Conservation (phyloP, 495 filamentous ascomycete genomes). For the Jackrogersella minutella region DNA sequence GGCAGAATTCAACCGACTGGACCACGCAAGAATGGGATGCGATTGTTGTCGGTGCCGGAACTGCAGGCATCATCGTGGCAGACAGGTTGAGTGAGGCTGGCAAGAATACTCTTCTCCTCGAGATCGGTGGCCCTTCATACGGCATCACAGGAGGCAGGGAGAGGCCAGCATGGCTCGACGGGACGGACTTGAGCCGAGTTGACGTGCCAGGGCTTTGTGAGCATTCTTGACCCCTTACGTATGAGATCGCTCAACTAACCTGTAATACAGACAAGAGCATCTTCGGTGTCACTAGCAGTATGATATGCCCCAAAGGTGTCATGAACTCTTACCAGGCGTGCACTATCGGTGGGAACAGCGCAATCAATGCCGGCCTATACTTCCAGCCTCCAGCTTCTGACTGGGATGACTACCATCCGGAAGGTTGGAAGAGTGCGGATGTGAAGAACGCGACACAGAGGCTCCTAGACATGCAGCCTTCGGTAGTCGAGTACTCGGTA, state of each 20-base stretch:
- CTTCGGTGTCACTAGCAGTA: conserved; percentile 47
- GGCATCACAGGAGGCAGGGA: conserved; percentile 46
- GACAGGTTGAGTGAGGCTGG: conserved; percentile 57
- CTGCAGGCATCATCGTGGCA: conserved; percentile 87
- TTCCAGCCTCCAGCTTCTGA: conserved; percentile 64
- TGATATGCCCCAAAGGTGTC: conserved; percentile 47
- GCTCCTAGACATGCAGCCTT: conserved; percentile 61
- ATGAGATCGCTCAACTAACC: conserved; percentile 1
- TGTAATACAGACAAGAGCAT: conserved; percentile 55
- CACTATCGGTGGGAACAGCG: conserved; percentile 63
- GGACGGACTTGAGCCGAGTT: conserved; percentile 64
- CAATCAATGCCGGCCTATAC: conserved; percentile 53
- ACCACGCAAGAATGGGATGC: conserved; percentile 44
- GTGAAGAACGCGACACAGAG: conserved; percentile 57
- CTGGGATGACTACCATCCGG: conserved; percentile 66
- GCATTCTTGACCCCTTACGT: neutral
- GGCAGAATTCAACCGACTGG: conserved; percentile 37
- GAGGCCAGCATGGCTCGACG: conserved; percentile 59
- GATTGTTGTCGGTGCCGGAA: conserved; percentile 84
- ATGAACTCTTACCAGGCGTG: conserved; percentile 64
- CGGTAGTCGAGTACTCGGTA: conserved; percentile 60
- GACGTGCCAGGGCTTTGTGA: conserved; percentile 65
- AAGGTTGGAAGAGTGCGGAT: conserved; percentile 66
- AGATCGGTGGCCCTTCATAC: conserved; percentile 46
- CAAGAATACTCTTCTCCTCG: conserved; percentile 45